Conservation (phyloP, 305 asterid species). For the Fraxinus latifolia region DNA sequence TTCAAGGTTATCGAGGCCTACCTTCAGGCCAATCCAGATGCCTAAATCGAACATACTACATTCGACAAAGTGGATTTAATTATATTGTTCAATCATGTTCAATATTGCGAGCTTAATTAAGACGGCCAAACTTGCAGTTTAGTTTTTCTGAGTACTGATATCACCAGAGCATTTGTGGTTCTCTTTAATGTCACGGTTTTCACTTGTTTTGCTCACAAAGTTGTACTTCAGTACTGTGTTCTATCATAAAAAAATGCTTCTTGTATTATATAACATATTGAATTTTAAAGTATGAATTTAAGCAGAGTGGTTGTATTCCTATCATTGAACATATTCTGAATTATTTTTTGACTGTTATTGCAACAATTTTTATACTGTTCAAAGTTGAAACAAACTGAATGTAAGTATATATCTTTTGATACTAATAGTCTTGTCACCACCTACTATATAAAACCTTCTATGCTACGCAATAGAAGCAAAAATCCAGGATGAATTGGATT, state of each 20-base stretch:
- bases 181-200: not conserved
- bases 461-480: not conserved
- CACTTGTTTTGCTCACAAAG: not conserved
- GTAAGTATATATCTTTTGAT: not conserved
- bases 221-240: not conserved
- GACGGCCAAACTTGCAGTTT: not conserved
- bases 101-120: not conserved
- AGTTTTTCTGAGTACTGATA: not conserved
- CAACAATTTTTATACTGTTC: not conserved
- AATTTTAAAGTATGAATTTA: not conserved
- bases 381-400: not conserved
- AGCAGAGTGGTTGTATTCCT: not conserved
- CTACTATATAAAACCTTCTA: not conserved
- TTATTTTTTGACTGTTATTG: not conserved
- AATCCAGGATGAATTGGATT: not conserved
- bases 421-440: not conserved
- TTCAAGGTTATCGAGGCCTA: constrained; percentile 24
- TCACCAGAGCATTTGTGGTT: not conserved
- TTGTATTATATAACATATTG: not conserved
- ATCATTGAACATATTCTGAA: not conserved
- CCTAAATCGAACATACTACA: not conserved
- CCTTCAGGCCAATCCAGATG: constrained; percentile 19
- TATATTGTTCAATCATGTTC: not conserved
- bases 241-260: not conserved
- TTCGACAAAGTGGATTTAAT: not conserved